Conservation (phyloP, 1,284 basidiomycete genomes). For the Cutaneotrichosporon sp. region DNA sequence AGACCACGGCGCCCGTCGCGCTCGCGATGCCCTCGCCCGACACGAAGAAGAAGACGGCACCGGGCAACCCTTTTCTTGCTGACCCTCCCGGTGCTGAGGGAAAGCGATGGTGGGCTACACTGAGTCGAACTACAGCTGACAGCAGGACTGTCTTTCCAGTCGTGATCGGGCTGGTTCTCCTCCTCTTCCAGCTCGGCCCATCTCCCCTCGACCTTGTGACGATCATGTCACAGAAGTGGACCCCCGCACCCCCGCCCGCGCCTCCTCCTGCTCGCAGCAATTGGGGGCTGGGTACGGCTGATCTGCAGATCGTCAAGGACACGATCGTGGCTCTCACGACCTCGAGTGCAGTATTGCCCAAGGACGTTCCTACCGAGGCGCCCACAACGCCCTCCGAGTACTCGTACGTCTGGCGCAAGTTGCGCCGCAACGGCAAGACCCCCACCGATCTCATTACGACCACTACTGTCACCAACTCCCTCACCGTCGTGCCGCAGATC, state of each 20-base stretch:
- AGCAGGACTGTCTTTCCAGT: constrained; percentile 12
- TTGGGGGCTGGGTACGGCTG: constrained; percentile 1
- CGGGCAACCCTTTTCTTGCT: constrained; percentile 9
- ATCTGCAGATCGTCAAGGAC: constrained; percentile 15
- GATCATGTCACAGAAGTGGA: constrained; percentile 4
- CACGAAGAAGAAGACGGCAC: background rate
- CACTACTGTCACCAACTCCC: background rate
- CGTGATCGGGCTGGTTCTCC: background rate
- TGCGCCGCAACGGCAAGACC: background rate
- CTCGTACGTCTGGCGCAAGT: constrained; percentile 6
- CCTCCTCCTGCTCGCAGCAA: background rate
- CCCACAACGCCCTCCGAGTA: background rate
- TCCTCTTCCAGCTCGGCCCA: constrained; percentile 11
- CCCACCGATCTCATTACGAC: background rate
- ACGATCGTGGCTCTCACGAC: constrained; percentile 5
- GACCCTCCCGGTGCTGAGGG: constrained; percentile 9
- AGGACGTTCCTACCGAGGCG: background rate
- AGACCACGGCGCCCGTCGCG: background rate
- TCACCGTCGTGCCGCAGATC: background rate
- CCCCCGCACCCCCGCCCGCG: background rate
- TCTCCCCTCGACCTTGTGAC: background rate
- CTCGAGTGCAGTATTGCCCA: background rate
- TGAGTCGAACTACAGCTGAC: background rate
- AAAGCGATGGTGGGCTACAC: constrained; percentile 10
- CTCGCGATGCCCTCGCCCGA: background rate